Evolutionary conservation across 2,329 filamentous ascomycete genomes (phyloP).

Genomic region (Fusarium xyrophilum): DNA sequence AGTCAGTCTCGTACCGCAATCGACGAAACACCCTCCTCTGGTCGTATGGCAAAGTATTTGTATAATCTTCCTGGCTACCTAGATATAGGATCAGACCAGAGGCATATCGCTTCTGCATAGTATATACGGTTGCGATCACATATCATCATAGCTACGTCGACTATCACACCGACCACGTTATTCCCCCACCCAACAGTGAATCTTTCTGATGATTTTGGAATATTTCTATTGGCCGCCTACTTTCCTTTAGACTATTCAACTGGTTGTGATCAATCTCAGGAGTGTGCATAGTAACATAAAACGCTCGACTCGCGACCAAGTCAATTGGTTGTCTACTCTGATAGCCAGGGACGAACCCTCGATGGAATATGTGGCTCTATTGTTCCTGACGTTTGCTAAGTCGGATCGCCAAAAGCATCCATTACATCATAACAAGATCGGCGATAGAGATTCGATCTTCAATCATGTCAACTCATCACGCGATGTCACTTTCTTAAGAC

Average conservation of each 20-base stretch:
- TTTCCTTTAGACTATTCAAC: background rate
- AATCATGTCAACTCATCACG: slow-evolving; percentile 13
- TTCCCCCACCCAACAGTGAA: background rate
- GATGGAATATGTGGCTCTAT: background rate
- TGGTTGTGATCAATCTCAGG: background rate
- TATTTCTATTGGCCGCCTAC: background rate
- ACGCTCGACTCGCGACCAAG: background rate
- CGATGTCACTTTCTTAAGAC: background rate
- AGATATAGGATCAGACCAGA: background rate
- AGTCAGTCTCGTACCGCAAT: background rate
- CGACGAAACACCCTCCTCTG: background rate
- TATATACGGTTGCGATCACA: background rate
- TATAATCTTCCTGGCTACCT: background rate
- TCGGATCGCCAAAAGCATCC: slow-evolving; percentile 17
- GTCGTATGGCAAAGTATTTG: background rate
- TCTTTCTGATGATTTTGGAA: background rate
- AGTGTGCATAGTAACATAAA: background rate
- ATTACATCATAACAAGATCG: slow-evolving; percentile 22
- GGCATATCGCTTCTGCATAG: background rate
- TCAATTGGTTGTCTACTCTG: background rate
- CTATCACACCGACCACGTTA: background rate
- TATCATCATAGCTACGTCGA: no score
- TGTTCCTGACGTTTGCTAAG: slow-evolving; percentile 4
- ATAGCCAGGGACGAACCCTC: slow-evolving; percentile 2
- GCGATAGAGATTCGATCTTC: background rate